phyloP scores from a whole-genome alignment of 1,284 basidiomycete genomes.

The Fomes fomentarius region DNA sequence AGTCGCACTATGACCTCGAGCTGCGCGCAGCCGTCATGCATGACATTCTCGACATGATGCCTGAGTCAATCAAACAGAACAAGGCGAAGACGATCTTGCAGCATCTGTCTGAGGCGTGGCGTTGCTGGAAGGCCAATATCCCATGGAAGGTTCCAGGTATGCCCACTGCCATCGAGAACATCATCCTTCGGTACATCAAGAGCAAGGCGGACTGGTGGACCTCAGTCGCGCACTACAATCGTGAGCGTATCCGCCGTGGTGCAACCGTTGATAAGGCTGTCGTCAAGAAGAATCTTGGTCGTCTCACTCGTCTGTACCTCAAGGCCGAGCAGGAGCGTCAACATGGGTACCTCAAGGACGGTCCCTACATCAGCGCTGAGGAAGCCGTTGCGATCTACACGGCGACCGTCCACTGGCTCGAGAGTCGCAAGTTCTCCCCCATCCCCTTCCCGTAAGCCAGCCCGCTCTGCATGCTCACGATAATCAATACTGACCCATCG shows the following conservation, averaged over 20 bases:
- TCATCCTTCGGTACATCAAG: constrained; percentile 99
- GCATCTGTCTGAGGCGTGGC: constrained; percentile 97
- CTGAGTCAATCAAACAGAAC: constrained; percentile 98
- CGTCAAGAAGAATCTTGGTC: constrained; percentile 93
- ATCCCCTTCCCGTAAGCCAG: constrained; percentile 89
- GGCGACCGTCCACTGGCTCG: constrained; percentile 96
- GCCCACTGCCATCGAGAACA: constrained; percentile 99
- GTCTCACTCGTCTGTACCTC: constrained; percentile 89
- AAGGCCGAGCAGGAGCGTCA: constrained; percentile 98
- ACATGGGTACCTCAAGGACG: constrained; percentile 96
- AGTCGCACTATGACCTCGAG: constrained; percentile 98
- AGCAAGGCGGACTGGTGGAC: constrained; percentile 99
- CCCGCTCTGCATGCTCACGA: not conserved
- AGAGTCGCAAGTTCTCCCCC: constrained; percentile 94
- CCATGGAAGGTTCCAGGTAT: constrained; percentile 98
- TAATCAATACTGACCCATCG: constrained; percentile 4
- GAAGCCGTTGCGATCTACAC: constrained; percentile 98
- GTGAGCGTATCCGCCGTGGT: constrained; percentile 92
- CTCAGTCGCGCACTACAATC: constrained; percentile 93
- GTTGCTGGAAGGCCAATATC: constrained; percentile 99
- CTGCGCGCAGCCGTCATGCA: constrained; percentile 99
- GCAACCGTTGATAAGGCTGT: constrained; percentile 99
- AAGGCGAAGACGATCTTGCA: constrained; percentile 99
- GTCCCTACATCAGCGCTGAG: constrained; percentile 95
- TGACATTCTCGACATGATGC: constrained; percentile 99